Conservation (phyloP, 1,139 yeast species). For the Petasospora rhodanensis region DNA sequence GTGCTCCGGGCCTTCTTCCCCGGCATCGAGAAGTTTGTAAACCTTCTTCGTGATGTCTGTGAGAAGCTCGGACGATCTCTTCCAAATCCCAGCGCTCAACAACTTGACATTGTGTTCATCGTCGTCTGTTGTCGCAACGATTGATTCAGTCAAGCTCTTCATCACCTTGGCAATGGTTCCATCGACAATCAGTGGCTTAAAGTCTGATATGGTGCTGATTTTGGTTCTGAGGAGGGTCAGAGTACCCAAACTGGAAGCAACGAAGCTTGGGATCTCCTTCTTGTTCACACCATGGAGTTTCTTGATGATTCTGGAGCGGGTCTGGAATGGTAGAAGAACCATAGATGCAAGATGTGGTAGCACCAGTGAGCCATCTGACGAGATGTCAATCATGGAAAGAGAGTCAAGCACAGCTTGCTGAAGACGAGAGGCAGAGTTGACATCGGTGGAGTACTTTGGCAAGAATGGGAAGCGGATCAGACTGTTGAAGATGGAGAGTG, state of each 20-base stretch:
- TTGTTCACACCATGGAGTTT: constrained; percentile 28
- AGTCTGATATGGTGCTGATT: constrained; percentile 32
- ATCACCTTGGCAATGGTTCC: constrained; percentile 40
- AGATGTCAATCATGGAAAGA: constrained; percentile 33
- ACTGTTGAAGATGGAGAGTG: constrained; percentile 47
- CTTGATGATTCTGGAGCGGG: constrained; percentile 46
- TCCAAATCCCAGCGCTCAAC: constrained; percentile 28
- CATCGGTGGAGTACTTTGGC: constrained; percentile 45
- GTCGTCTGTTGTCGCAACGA: constrained; percentile 38
- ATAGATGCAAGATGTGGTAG: constrained; percentile 52
- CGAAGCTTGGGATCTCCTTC: constrained; percentile 60
- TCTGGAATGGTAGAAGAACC: constrained; percentile 54
- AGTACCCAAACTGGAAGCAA: constrained; percentile 54
- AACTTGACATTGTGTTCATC: constrained; percentile 19
- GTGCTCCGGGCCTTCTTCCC: constrained; percentile 8
- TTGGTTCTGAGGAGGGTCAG: constrained; percentile 38
- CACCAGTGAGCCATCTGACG: constrained; percentile 35
- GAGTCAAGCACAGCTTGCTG: constrained; percentile 49
- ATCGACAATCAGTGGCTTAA: constrained; percentile 38
- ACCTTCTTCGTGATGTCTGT: constrained; percentile 24
- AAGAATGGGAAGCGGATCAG: constrained; percentile 67
- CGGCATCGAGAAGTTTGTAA: constrained; percentile 16
- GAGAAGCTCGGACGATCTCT: constrained; percentile 30
- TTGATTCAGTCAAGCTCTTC: constrained; percentile 38
- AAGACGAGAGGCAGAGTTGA: constrained; percentile 45